phyloP scores from a whole-genome alignment of 2,329 filamentous ascomycete genomes.

The Penicillium sp. region DNA sequence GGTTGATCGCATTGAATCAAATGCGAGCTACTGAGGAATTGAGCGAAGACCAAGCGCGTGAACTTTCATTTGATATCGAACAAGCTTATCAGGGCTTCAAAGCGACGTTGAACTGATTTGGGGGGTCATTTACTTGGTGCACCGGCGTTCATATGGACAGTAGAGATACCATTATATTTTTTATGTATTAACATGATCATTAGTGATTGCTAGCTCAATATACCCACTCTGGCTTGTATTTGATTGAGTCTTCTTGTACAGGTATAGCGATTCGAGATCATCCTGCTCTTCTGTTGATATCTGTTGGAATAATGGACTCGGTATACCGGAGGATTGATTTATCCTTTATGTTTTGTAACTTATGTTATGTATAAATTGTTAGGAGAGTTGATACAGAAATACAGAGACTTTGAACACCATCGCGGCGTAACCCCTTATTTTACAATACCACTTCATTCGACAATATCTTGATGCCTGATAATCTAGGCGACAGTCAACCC shows the following conservation, averaged over 20 bases:
- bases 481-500: constrained; percentile 22
- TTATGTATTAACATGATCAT: neutral
- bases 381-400: too few relatives aligned
- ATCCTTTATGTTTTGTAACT: too few relatives aligned
- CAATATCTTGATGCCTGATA: constrained; percentile 7
- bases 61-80: constrained; percentile 90
- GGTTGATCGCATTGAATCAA: constrained; percentile 95
- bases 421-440: too few relatives aligned
- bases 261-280: neutral
- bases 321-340: too few relatives aligned
- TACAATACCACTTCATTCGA: too few relatives aligned
- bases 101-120: constrained; percentile 60
- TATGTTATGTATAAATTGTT: too few relatives aligned
- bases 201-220: neutral
- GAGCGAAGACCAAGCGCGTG: constrained; percentile 78
- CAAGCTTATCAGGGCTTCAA: constrained; percentile 94
- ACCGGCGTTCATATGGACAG: constrained; percentile 12
- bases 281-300: neutral
- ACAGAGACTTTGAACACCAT: too few relatives aligned
- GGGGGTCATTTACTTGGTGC: constrained; percentile 1
- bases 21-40: constrained; percentile 95
- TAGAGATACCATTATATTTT: constrained; percentile 8
- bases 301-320: too few relatives aligned
- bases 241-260: neutral
- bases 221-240: constrained; percentile 1